phyloP scores from a whole-genome alignment of 129 eudicot species.

The Heracleum sosnowskyi region DNA sequence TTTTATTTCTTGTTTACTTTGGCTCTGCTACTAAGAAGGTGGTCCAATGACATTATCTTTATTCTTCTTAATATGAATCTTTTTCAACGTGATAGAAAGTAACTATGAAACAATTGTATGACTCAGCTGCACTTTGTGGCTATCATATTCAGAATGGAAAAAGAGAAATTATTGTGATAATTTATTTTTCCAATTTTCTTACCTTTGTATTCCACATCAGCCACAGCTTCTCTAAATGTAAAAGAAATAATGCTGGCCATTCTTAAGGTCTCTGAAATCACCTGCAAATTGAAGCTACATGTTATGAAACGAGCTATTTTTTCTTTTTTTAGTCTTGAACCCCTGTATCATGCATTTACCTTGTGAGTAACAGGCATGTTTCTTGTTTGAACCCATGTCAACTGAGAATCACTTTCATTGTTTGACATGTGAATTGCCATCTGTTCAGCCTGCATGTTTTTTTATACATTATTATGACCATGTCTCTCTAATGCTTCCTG shows the following conservation, averaged over 20 bases:
- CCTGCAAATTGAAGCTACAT: constrained; percentile 24
- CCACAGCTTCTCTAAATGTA: constrained; percentile 55
- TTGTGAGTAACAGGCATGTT: constrained; percentile 51
- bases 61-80: constrained; percentile 2
- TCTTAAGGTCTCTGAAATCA: constrained; percentile 52
- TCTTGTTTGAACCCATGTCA: constrained; percentile 63
- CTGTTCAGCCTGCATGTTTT: constrained; percentile 48
- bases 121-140: not conserved
- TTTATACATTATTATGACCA: not conserved
- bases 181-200: constrained; percentile 14
- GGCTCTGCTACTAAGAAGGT: not conserved
- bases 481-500: not conserved
- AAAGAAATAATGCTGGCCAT: constrained; percentile 60
- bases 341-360: constrained; percentile 29
- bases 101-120: constrained; percentile 2
- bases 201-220: constrained; percentile 64
- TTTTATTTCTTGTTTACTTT: not conserved
- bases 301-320: not conserved
- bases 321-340: not conserved
- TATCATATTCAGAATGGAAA: constrained; percentile 4
- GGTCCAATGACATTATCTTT: constrained; percentile 12
- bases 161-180: not conserved
- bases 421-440: constrained; percentile 29
- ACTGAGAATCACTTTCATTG: constrained; percentile 23
- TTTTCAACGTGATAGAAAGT: not conserved